Conservation (phyloP, 202 grass and related monocot genomes). For the Zoysia matrella region DNA sequence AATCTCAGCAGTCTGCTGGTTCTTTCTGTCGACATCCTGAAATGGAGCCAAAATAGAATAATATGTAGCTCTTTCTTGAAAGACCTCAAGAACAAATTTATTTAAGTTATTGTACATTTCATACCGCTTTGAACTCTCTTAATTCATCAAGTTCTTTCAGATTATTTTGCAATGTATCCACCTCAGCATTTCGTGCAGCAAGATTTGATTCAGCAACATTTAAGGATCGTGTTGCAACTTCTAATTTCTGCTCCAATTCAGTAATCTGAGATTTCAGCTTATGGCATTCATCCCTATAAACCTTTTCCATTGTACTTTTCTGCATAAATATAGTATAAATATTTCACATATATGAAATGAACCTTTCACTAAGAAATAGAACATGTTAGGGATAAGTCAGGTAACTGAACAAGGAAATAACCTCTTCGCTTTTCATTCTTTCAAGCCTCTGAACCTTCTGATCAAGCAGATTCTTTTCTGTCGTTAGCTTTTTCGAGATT, state of each 20-base stretch:
- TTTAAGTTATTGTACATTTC: conserved; percentile 15
- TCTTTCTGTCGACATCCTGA: conserved; percentile 94
- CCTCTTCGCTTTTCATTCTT: conserved; percentile 80
- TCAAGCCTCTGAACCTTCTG: conserved; percentile 87
- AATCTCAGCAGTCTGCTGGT: conserved; percentile 88
- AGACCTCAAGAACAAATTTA: conserved; percentile 21
- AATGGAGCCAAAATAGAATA: conserved; percentile 28
- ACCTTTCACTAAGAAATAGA: not conserved
- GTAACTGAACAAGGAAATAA: conserved; percentile 42
- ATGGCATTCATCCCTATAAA: conserved; percentile 62
- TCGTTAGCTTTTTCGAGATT: conserved; percentile 54
- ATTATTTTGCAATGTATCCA: conserved; percentile 75
- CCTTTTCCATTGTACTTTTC: conserved; percentile 65
- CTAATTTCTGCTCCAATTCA: conserved; percentile 72
- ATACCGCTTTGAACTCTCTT: conserved; percentile 96
- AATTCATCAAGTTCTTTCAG: conserved; percentile 91
- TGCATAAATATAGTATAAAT: conserved; percentile 35
- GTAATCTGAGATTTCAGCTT: conserved; percentile 64
- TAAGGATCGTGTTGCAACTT: conserved; percentile 54
- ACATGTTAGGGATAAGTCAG: not conserved
- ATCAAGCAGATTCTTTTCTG: conserved; percentile 83
- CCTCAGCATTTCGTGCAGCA: conserved; percentile 64
- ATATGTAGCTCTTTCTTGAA: conserved; percentile 8
- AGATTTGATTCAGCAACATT: conserved; percentile 72
- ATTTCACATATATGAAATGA: conserved; percentile 35